Percentiles rank a stretch among this genome's conserved stretches.
Evolutionary conservation across 345 rosid species (phyloP).

Genomic region (Moringa oleifera): DNA sequence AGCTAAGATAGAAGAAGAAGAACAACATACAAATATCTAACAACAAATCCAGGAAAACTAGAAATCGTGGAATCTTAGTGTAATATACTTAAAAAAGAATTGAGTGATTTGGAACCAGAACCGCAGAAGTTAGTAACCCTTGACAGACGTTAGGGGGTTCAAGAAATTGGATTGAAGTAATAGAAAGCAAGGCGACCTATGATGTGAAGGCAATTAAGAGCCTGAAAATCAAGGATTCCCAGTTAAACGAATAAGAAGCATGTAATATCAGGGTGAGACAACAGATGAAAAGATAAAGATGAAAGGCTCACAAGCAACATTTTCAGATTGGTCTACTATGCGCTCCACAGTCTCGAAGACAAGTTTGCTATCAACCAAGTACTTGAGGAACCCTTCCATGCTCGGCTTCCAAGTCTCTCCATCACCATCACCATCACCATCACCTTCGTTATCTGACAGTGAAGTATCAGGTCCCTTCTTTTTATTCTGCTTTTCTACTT

Average conservation of each 20-base stretch:
- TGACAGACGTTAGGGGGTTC: background rate
- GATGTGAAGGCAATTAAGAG: too few relatives aligned
- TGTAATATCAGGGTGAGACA: too few relatives aligned
- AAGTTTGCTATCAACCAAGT: conserved; percentile 71
- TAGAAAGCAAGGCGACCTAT: background rate
- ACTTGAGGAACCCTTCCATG: conserved; percentile 62
- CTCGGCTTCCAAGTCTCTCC: conserved; percentile 56
- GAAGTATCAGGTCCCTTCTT: conserved; percentile 1
- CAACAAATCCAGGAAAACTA: background rate
- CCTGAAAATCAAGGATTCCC: too few relatives aligned
- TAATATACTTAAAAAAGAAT: too few relatives aligned
- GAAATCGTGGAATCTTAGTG: background rate
- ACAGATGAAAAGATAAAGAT: background rate
- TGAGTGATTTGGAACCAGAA: background rate
- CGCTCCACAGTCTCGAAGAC: conserved; percentile 72
- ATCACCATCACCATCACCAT: conserved; percentile 16
- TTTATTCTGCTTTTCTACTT: too few relatives aligned
- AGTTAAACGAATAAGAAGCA: too few relatives aligned
- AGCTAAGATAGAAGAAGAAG: conserved; percentile 47
- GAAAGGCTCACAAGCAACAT: conserved; percentile 75
- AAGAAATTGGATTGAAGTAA: background rate
- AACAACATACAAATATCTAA: too few relatives aligned
- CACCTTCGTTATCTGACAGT: conserved; percentile 10
- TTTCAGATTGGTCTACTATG: conserved; percentile 65
- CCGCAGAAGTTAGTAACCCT: background rate